A percentile compares a stretch with the other conserved stretches of the same genome.
These are phyloP conservation scores for Cardiospermum halicacabum DNA, from an alignment of 345 rosid species.

Conservation along the genomic window DNA sequence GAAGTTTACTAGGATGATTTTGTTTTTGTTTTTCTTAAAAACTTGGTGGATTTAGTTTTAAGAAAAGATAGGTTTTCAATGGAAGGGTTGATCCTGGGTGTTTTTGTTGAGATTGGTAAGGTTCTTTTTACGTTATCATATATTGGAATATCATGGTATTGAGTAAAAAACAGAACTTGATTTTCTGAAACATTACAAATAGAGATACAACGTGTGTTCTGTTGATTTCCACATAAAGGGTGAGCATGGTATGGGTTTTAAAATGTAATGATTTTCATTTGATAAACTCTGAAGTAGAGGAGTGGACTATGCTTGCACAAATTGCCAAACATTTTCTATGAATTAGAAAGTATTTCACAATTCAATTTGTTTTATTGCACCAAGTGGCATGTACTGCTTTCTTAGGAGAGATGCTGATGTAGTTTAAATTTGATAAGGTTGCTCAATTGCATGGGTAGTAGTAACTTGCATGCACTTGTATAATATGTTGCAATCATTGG, in stretches of 20 bases:
- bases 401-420: neutral
- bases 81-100: neutral
- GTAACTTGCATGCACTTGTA: neutral
- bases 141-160: neutral
- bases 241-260: neutral
- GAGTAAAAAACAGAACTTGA: neutral
- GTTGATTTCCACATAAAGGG: neutral
- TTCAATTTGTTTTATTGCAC: neutral
- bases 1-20: neutral
- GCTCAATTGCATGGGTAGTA: neutral
- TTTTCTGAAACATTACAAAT: neutral
- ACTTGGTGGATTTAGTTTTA: neutral
- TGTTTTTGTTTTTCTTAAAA: neutral
- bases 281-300: neutral
- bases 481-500: neutral
- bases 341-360: neutral
- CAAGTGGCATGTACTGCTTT: neutral
- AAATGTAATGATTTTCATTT: neutral
- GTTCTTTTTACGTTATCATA: neutral
- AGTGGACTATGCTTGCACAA: neutral
- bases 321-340: neutral
- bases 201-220: neutral
- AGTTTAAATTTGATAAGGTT: slow-evolving; percentile 1
- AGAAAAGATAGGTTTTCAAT: neutral
- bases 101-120: neutral